phyloP scores from a whole-genome alignment of 1,284 basidiomycete genomes.

The Cutaneotrichosporon mucoides region DNA sequence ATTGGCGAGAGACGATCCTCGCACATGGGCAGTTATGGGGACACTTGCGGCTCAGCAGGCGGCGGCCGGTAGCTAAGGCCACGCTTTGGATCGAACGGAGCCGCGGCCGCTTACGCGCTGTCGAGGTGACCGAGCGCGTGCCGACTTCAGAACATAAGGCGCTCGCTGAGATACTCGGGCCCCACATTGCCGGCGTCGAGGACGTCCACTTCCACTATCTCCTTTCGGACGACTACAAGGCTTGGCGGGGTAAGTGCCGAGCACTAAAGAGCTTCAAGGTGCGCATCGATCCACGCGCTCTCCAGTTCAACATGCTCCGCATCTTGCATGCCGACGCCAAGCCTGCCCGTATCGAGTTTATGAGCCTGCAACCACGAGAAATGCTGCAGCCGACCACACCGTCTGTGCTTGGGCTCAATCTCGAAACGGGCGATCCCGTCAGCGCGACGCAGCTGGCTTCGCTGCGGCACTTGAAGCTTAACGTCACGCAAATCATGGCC shows the following conservation, averaged over 20 bases:
- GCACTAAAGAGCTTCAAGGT: not conserved
- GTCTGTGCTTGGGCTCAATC: too few relatives aligned
- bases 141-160: not conserved
- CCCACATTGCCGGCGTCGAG: constrained; percentile 2
- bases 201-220: not conserved
- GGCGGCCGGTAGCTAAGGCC: constrained; percentile 20
- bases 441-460: too few relatives aligned
- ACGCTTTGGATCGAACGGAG: constrained; percentile 22
- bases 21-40: constrained; percentile 24
- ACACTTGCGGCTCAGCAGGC: constrained; percentile 22
- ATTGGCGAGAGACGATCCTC: constrained; percentile 28
- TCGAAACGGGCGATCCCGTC: too few relatives aligned
- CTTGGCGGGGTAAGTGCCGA: not conserved
- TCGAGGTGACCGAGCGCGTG: not conserved
- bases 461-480: too few relatives aligned
- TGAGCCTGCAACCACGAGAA: too few relatives aligned
- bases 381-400: too few relatives aligned
- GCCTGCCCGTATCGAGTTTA: too few relatives aligned
- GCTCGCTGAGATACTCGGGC: not conserved
- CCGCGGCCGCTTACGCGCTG: constrained; percentile 4
- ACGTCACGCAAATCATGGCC: too few relatives aligned
- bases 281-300: not conserved
- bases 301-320: not conserved
- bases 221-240: not conserved
- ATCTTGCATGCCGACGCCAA: not conserved